Conservation (phyloP, 345 rosid genomes). For the Iberis pinnata region DNA sequence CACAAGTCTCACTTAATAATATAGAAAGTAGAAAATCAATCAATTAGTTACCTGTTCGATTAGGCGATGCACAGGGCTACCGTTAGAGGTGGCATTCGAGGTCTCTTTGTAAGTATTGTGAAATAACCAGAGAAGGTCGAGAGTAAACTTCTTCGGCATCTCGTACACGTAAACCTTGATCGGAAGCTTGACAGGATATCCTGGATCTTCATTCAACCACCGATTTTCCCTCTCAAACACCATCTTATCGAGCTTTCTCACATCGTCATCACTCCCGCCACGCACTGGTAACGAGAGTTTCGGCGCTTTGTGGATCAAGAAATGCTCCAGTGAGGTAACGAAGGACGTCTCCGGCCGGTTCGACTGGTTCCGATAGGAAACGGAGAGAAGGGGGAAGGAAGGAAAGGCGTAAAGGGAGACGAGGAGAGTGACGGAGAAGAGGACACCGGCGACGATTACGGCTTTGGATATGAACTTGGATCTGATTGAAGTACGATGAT, state of each 20-base stretch:
- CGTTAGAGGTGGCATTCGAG: constrained; percentile 74
- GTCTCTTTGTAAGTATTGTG: constrained; percentile 52
- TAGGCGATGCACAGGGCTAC: constrained; percentile 88
- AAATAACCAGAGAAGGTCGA: constrained; percentile 64
- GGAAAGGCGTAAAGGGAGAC: constrained; percentile 22
- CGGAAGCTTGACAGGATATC: constrained; percentile 40
- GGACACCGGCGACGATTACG: constrained; percentile 28
- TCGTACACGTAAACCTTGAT: constrained; percentile 72
- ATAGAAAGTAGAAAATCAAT: not conserved
- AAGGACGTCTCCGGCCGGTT: constrained; percentile 45
- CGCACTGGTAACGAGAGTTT: constrained; percentile 17
- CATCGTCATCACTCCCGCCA: constrained; percentile 26
- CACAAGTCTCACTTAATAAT: not conserved
- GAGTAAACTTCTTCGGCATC: constrained; percentile 77
- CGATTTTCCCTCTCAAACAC: constrained; percentile 36
- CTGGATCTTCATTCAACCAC: constrained; percentile 37
- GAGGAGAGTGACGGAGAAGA: constrained; percentile 30
- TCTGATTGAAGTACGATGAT: constrained; percentile 20
- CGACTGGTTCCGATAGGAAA: not conserved
- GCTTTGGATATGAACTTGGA: constrained; percentile 30
- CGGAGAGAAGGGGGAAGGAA: constrained; percentile 2
- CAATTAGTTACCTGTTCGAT: constrained; percentile 58
- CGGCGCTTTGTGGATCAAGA: constrained; percentile 32
- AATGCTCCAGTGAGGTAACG: constrained; percentile 48
- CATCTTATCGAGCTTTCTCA: constrained; percentile 33